Percentiles rank a stretch among this genome's conserved stretches.
These are phyloP conservation scores for Pythium volutum DNA, from an alignment of 352 stramenopile genomes.

Conservation along the genomic window DNA sequence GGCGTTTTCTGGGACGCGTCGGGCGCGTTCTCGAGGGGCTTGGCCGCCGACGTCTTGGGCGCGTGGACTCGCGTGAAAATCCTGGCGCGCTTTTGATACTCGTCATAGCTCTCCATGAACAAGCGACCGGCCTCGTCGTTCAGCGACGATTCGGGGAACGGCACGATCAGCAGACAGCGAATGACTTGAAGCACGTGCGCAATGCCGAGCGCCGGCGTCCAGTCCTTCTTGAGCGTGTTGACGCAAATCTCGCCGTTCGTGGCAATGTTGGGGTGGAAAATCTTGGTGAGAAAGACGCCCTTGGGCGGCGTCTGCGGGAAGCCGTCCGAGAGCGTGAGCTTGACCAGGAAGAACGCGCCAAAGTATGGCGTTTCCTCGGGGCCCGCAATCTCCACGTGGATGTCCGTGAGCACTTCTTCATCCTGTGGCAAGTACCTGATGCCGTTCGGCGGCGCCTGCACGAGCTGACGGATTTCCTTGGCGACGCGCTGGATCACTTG, in stretches of 20 bases:
- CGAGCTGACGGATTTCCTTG: conserved; percentile 91
- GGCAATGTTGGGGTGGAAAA: conserved; percentile 99
- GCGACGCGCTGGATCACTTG: conserved; percentile 92
- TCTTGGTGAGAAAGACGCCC: conserved; percentile 98
- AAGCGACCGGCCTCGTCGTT: conserved; percentile 99
- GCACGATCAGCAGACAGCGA: conserved; percentile 98
- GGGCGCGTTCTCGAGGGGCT: conserved; percentile 21
- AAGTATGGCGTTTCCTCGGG: conserved; percentile 98
- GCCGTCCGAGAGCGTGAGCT: conserved; percentile 90
- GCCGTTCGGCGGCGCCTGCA: conserved; percentile 87
- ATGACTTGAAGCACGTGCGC: conserved; percentile 98
- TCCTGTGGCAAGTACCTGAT: conserved; percentile 92
- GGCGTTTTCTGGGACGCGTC: conserved; percentile 17
- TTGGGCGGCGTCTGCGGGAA: conserved; percentile 85
- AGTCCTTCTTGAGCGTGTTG: conserved; percentile 99
- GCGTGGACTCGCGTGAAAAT: conserved; percentile 92
- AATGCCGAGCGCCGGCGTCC: conserved; percentile 93
- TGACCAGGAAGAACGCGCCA: conserved; percentile 94
- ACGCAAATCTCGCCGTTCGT: conserved; percentile 98
- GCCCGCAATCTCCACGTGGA: conserved; percentile 95
- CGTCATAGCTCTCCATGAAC: conserved; percentile 99
- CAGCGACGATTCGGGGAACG: conserved; percentile 98
- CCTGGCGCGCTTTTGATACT: conserved; percentile 90
- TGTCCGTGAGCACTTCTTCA: conserved; percentile 88
- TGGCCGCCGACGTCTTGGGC: conserved; percentile 35